Base-by-base conservation (phyloP, 352 stramenopile genomes). In the Lagenidium giganteum region DNA sequence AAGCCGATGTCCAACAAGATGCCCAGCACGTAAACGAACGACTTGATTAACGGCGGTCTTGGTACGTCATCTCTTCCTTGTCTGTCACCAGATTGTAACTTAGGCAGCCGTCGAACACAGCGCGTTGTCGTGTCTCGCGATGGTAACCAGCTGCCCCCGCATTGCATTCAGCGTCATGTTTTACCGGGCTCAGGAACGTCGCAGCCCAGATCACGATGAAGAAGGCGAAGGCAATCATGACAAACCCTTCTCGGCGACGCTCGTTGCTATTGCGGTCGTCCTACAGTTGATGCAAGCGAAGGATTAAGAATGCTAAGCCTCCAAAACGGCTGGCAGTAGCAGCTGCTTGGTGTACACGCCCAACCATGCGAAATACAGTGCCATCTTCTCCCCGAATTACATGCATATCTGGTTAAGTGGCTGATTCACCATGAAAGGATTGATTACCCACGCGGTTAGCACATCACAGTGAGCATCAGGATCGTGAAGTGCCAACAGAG, bases 281-380 rank as follows among this genome's bases (percentile, higher is more conserved):
- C n/a, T n/a, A n/a, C n/a, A n/a, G 37, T 88, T 74, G 36, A 95
- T 65, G 13, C 87, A 86, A 0, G 79, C 58, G 8, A n/a, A n/a
- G n/a, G n/a, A n/a, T n/a, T n/a, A n/a, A n/a, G n/a, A n/a, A n/a
- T n/a, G n/a, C n/a, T n/a, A n/a, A n/a, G n/a, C n/a, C n/a, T n/a
- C n/a, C n/a, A n/a, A n/a, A n/a, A 93, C 69, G 8, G 75, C 58
- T 9, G 86, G 83, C 28, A 94, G 71, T 1, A 95, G 16, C 4
- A 96, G 68, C 80, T 93, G 92, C 66, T 93, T 93, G n/a, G 87
- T 96, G 67, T 96, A 96, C 43, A 95, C 95, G 8, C 86, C 85
- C 24, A 97, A 67, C 74, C 84, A 96, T 8, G 83, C 85, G 54
- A 97, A 97, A 52, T 97, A 97, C 21, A 96, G 73, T 21, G 79